Evolutionary conservation across 371 early-diverging fungal genomes (phyloP).

Genomic region (Neoconidiobolus thromboides): DNA sequence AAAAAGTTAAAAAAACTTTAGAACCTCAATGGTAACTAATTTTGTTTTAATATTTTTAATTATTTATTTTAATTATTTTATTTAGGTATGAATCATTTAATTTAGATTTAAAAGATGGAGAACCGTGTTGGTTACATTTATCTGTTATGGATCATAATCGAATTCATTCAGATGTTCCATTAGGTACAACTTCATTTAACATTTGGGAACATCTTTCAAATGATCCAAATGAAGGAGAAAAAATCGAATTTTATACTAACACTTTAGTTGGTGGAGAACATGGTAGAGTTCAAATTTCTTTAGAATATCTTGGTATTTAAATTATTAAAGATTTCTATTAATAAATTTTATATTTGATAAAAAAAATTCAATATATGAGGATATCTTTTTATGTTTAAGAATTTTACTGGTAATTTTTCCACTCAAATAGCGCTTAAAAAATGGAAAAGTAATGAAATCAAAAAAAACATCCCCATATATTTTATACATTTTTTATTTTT

Average conservation of each 20-base stretch:
- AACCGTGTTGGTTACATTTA: slow-evolving; percentile 20
- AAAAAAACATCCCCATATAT: too few relatives aligned
- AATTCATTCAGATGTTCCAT: slow-evolving; percentile 31
- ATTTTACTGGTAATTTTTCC: too few relatives aligned
- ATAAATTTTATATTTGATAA: too few relatives aligned
- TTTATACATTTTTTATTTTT: too few relatives aligned
- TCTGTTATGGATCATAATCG: slow-evolving; percentile 37
- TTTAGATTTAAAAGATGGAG: slow-evolving; percentile 10
- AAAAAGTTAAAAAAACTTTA: slow-evolving; percentile 50
- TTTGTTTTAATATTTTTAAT: background rate
- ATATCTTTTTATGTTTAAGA: too few relatives aligned
- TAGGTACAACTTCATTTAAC: slow-evolving; percentile 28
- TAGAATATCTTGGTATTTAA: too few relatives aligned
- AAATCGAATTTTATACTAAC: background rate
- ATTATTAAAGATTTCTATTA: too few relatives aligned
- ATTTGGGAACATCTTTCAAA: slow-evolving; percentile 26
- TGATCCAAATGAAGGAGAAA: background rate
- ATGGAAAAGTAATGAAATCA: too few relatives aligned
- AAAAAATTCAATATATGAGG: too few relatives aligned
- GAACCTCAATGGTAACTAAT: slow-evolving; percentile 38
- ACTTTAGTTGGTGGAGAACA: slow-evolving; percentile 1
- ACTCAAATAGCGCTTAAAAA: too few relatives aligned
- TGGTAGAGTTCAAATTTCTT: background rate
- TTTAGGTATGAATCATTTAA: slow-evolving; percentile 1
- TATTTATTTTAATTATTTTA: background rate